Conservation (phyloP, 139 green algal species). For the Coelastrella sp. region DNA sequence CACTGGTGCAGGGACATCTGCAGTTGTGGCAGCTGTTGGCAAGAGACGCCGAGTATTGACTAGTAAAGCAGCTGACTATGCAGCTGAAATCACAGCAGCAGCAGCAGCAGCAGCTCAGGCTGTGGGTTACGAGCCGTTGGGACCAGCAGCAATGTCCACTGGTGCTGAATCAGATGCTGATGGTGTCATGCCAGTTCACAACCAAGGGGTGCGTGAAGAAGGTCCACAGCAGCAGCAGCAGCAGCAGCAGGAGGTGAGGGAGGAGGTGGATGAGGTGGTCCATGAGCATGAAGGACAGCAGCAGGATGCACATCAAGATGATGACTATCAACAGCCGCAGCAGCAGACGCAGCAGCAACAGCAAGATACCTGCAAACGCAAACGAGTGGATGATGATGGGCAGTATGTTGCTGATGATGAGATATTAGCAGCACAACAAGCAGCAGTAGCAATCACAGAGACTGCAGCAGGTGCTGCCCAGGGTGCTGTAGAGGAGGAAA, state of each 20-base stretch:
- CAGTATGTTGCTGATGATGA: too few relatives aligned
- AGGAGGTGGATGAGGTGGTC: constrained; percentile 64
- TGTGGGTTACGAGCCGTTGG: background rate
- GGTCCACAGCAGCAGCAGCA: background rate
- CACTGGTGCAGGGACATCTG: too few relatives aligned
- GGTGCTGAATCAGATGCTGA: too few relatives aligned
- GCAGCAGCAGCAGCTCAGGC: constrained; percentile 7
- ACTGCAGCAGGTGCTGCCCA: too few relatives aligned
- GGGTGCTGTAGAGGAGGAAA: constrained; percentile 17
- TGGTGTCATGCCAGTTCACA: too few relatives aligned
- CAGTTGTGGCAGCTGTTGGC: too few relatives aligned
- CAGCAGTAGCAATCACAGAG: background rate
- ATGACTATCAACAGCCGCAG: background rate
- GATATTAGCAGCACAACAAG: background rate
- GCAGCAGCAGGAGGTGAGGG: background rate
- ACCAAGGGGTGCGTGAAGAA: too few relatives aligned
- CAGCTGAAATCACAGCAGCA: background rate
- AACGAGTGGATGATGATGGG: background rate
- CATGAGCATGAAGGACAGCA: constrained; percentile 60
- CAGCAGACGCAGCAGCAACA: background rate
- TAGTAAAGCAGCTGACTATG: background rate
- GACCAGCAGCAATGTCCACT: background rate
- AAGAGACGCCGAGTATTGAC: too few relatives aligned
- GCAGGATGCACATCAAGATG: constrained; percentile 43
- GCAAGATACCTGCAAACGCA: background rate